Percentiles rank a stretch among this genome's conserved stretches.
Conservation (phyloP, 129 eudicot genomes). For the Saposhnikovia divaricata region DNA sequence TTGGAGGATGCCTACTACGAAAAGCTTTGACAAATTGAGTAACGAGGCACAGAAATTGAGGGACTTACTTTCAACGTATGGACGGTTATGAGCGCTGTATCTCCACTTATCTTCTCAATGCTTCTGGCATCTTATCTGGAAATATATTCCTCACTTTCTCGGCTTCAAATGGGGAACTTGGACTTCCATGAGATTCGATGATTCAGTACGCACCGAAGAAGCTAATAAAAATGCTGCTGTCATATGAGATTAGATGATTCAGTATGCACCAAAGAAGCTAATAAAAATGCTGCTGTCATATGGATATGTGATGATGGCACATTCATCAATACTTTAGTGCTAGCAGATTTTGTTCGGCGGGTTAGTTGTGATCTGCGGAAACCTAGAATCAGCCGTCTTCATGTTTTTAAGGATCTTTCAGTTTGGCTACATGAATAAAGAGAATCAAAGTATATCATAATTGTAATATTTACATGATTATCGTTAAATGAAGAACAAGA, state of each 20-base stretch:
- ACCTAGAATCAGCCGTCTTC: neutral
- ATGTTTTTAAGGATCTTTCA: neutral
- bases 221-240: neutral
- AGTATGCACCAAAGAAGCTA: neutral
- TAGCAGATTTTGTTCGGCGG: neutral
- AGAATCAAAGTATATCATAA: neutral
- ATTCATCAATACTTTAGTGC: neutral
- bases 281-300: neutral
- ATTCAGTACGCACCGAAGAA: neutral
- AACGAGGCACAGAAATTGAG: slow-evolving; percentile 61
- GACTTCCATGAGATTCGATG: neutral
- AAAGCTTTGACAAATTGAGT: slow-evolving; percentile 49
- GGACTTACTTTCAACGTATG: slow-evolving; percentile 61
- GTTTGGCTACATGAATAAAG: neutral
- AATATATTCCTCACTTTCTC: neutral
- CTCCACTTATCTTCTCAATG: neutral
- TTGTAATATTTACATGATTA: neutral
- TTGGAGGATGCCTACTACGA: slow-evolving; percentile 79
- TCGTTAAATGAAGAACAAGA: neutral
- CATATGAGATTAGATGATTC: neutral
- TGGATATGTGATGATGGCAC: neutral
- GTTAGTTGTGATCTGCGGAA: neutral
- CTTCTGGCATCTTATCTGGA: neutral
- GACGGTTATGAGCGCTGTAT: slow-evolving; percentile 37
- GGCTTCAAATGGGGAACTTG: neutral